Percentiles rank a stretch among this genome's conserved stretches.
These are phyloP conservation scores for Sugiyamaella smithiae DNA, from an alignment of 805 yeast genomes.

Conservation along the genomic window DNA sequence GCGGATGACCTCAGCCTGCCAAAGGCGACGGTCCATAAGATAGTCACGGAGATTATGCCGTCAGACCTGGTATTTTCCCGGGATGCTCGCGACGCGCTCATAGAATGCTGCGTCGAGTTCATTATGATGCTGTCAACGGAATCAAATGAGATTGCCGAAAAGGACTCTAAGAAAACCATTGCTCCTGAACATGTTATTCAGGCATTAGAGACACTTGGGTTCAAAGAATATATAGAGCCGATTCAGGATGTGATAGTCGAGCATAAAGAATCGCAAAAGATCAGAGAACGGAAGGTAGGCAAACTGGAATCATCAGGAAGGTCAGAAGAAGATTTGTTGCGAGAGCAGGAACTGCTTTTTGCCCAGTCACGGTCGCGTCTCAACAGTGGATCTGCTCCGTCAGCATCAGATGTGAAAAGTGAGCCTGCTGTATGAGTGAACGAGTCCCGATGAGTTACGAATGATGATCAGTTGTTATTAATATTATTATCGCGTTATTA, in stretches of 20 bases:
- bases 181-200: constrained; percentile 94
- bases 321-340: constrained; percentile 85
- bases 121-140: constrained; percentile 92
- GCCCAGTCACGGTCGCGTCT: constrained; percentile 35
- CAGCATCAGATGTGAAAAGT: not conserved
- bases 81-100: constrained; percentile 91
- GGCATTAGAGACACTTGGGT: constrained; percentile 85
- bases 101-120: constrained; percentile 94
- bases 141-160: constrained; percentile 93
- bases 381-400: constrained; percentile 17
- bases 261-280: constrained; percentile 84
- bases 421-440: not conserved
- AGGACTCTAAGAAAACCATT: constrained; percentile 92
- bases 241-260: constrained; percentile 76
- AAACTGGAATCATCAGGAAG: constrained; percentile 91
- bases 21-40: constrained; percentile 90
- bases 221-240: constrained; percentile 76
- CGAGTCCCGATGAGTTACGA: not conserved
- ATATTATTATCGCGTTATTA: too few species aligned
- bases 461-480: not conserved
- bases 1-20: constrained; percentile 38
- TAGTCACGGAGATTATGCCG: constrained; percentile 85
- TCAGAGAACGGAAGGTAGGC: constrained; percentile 82
- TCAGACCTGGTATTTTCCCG: constrained; percentile 83
- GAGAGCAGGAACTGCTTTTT: constrained; percentile 90